Base-by-base conservation (phyloP, 305 asterid species). In the Ajuga reptans region DNA sequence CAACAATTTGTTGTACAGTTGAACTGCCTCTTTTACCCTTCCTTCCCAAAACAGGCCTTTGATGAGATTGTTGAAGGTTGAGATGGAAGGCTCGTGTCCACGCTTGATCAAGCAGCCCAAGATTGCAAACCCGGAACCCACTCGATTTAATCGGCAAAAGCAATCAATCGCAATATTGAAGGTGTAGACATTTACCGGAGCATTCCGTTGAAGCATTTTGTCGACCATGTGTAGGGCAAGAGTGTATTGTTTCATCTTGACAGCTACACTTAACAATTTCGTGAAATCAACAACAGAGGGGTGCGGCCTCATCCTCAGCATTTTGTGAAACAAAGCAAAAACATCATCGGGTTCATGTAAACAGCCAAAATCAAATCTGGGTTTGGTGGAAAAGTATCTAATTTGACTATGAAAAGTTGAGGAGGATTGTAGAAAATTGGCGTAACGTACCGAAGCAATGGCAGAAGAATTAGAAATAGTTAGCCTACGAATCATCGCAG, bases 261-360 rank as follows among this genome's bases (percentile, higher is more conserved):
- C 73, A 18, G 76, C 67, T 12, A 36, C 65, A 14, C 45, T 64
- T n/a, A 75, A 66, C 59, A 81, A 51, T 49, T 69, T 75, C 0
- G 54, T 66, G 7, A 78, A 81, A 54, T 72, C 72, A 33, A 64
- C 16, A 37, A 54, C 78, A 55, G 75, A 72, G 54, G 83, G 85
- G 29, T 12, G 57, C 9, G 81, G 79, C 31, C 49, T 16, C 69
- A 43, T 56, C 15, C 43, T 60, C 37, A 78, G 47, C 86, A 81
- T 73, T 51, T 57, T 67, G 11, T 62, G 16, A 43, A 72, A 78
- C 10, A 78, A 43, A 63, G 10, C n/a, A 64, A 75, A 2, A 5
- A 73, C 81, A 41, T 75, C 80, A 14, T 70, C 59, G 8, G 50
- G 36, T 24, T 16, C 41, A 37, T 11, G 47, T 5, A 34, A 5